phyloP scores from a whole-genome alignment of 495 filamentous ascomycete species.

The Collariella sp. region DNA sequence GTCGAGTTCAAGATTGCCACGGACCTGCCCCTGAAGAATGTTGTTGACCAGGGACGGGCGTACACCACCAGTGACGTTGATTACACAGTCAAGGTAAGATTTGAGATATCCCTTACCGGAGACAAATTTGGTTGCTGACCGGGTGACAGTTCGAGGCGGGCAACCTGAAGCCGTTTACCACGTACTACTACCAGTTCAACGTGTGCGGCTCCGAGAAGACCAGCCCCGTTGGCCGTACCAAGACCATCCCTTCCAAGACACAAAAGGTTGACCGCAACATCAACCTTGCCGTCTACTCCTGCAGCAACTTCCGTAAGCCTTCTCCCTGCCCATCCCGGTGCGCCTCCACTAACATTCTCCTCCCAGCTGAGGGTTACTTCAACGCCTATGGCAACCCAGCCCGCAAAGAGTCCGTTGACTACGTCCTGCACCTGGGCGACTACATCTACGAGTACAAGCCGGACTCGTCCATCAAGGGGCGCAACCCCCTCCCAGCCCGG shows the following conservation, averaged over 20 bases:
- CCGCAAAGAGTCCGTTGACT: conserved; percentile 59
- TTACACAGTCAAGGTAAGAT: conserved; percentile 57
- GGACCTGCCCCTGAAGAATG: conserved; percentile 26
- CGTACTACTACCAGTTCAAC: conserved; percentile 52
- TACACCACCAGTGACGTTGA: conserved; percentile 61
- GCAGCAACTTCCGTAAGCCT: conserved; percentile 46
- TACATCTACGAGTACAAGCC: conserved; percentile 61
- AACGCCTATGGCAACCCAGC: conserved; percentile 58
- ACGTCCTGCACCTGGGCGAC: conserved; percentile 57
- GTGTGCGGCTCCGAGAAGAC: conserved; percentile 41
- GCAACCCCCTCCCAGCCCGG: conserved; percentile 47
- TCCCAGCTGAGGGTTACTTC: conserved; percentile 42
- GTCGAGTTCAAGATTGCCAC: conserved; percentile 44
- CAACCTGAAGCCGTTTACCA: conserved; percentile 50
- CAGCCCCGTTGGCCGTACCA: conserved; percentile 45
- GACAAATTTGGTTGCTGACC: background rate
- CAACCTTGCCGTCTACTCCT: conserved; percentile 49
- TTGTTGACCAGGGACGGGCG: conserved; percentile 30
- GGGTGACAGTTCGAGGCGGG: conserved; percentile 47
- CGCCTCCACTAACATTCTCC: conserved; percentile 4
- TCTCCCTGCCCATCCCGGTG: background rate
- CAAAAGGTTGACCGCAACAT: conserved; percentile 33
- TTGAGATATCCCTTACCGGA: background rate
- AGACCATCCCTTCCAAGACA: conserved; percentile 41
- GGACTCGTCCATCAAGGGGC: conserved; percentile 31